Evolutionary conservation across 306 rosid species (phyloP).

Genomic region (Fragaria iinumae): DNA sequence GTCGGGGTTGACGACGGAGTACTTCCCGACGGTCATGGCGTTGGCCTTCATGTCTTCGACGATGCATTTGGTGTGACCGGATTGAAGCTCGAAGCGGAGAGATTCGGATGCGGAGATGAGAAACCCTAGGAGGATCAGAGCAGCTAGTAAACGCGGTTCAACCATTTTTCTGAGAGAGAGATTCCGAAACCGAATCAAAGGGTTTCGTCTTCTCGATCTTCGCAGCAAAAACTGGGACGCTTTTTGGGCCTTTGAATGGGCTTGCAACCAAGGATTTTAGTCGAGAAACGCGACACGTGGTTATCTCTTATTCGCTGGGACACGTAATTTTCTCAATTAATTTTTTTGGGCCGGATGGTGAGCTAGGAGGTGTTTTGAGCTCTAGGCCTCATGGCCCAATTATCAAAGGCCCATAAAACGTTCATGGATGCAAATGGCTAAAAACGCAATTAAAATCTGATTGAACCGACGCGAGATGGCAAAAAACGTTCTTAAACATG

Average conservation of each 20-base stretch:
- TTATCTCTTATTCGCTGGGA: neutral
- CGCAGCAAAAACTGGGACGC: conserved; percentile 12
- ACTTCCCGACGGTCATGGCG: conserved; percentile 89
- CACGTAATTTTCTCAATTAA: no score
- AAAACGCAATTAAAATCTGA: no score
- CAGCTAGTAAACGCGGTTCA: conserved; percentile 14
- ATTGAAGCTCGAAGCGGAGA: conserved; percentile 80
- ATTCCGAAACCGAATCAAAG: neutral
- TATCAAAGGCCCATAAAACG: no score
- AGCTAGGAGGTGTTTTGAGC: no score
- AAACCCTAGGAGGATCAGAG: conserved; percentile 33
- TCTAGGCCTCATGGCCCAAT: neutral
- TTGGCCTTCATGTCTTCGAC: conserved; percentile 79
- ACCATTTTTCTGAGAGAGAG: neutral
- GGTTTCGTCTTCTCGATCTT: neutral
- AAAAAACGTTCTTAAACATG: no score
- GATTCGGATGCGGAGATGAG: conserved; percentile 52
- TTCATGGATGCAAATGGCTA: no score
- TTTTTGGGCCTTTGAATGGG: neutral
- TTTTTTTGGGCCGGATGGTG: neutral
- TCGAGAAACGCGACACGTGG: neutral
- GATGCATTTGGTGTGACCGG: conserved; percentile 87
- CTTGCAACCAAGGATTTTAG: neutral
- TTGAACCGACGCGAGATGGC: no score
- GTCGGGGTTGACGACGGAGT: conserved; percentile 58